A percentile compares a stretch with the other conserved stretches of the same genome.
Evolutionary conservation across 768 basidiomycete genomes (phyloP).

Genomic region (Strobilomyces echinocephalus): DNA sequence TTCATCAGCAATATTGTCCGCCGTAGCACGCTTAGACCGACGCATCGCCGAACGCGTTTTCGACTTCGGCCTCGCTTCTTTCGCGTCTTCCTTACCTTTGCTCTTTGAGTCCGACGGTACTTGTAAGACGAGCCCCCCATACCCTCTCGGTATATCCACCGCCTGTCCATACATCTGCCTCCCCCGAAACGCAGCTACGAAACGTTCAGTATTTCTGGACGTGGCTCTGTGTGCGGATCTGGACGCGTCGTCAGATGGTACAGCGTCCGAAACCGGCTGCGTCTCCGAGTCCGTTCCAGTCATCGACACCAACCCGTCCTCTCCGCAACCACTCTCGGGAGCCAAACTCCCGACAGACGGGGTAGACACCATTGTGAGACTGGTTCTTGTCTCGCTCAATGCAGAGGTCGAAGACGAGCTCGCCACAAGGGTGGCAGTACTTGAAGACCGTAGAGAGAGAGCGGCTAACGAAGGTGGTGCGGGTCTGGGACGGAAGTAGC

Average conservation of each 20-base stretch:
- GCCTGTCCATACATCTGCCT: slow-evolving; percentile 65
- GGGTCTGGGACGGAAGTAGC: slow-evolving; percentile 59
- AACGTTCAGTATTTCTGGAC: slow-evolving; percentile 14
- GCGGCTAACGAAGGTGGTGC: slow-evolving; percentile 18
- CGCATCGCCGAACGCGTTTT: slow-evolving; percentile 10
- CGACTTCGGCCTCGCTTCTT: slow-evolving; percentile 10
- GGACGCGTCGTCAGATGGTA: neutral
- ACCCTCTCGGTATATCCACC: slow-evolving; percentile 60
- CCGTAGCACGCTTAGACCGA: slow-evolving; percentile 22
- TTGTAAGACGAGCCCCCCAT: slow-evolving; percentile 59
- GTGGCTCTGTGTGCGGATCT: neutral
- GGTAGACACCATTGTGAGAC: slow-evolving; percentile 7
- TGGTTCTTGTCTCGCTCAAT: slow-evolving; percentile 1
- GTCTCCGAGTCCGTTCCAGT: slow-evolving; percentile 8
- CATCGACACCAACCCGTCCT: neutral
- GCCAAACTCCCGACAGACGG: neutral
- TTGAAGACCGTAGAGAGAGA: slow-evolving; percentile 8
- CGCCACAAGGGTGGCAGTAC: slow-evolving; percentile 11
- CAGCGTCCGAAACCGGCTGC: slow-evolving; percentile 3
- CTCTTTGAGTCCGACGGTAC: slow-evolving; percentile 16
- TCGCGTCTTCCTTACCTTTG: slow-evolving; percentile 11
- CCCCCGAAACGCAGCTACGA: slow-evolving; percentile 69
- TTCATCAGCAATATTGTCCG: slow-evolving; percentile 27
- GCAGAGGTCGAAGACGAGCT: slow-evolving; percentile 7
- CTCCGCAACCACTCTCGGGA: neutral